A percentile compares a stretch with the other conserved stretches of the same genome.
Evolutionary conservation across 148 eudicot genomes (phyloP).

Genomic region (Pouteria glomerata): DNA sequence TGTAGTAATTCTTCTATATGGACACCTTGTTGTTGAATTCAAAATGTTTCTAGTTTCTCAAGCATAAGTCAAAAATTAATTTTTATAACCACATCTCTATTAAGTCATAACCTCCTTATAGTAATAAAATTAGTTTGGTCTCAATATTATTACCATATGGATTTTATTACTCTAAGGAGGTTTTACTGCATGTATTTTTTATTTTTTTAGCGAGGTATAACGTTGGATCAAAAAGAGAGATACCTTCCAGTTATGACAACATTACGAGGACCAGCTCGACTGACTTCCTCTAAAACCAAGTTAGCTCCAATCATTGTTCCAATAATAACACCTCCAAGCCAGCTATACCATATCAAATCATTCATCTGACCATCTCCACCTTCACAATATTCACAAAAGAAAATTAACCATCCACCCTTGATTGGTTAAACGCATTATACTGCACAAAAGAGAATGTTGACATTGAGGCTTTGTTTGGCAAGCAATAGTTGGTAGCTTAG

Average conservation of each 20-base stretch:
- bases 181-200: not conserved
- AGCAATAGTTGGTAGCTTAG: not conserved
- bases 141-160: too few relatives aligned
- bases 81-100: too few relatives aligned
- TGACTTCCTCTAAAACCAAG: conserved; percentile 89
- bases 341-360: conserved; percentile 95
- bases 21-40: too few relatives aligned
- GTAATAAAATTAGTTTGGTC: too few relatives aligned
- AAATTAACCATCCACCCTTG: not conserved
- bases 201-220: not conserved
- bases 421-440: not conserved
- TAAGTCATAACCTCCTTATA: too few relatives aligned
- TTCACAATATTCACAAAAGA: conserved; percentile 22
- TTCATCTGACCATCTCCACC: conserved; percentile 87
- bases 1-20: too few relatives aligned
- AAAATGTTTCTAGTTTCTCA: too few relatives aligned
- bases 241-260: conserved; percentile 99
- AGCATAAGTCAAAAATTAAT: too few relatives aligned
- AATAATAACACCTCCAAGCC: conserved; percentile 96
- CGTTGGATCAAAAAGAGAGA: not conserved
- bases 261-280: conserved; percentile 96
- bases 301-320: conserved; percentile 99
- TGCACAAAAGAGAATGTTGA: not conserved
- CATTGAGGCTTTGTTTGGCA: not conserved
- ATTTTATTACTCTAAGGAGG: too few relatives aligned